phyloP scores from a whole-genome alignment of 2,329 filamentous ascomycete genomes.

The Colletotrichum lupini region DNA sequence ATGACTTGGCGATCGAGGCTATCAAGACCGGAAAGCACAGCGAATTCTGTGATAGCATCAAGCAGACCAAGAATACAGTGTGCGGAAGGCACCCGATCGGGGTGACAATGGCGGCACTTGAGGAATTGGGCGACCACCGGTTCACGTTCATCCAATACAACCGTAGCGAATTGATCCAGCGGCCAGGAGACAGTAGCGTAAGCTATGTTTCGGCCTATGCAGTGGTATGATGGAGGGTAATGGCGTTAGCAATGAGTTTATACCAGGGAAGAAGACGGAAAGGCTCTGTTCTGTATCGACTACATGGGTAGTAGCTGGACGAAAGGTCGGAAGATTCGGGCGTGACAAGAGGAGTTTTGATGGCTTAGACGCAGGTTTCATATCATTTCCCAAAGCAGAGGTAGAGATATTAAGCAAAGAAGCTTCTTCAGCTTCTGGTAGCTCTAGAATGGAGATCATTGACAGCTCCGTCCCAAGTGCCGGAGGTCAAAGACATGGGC shows the following conservation, averaged over 20 bases:
- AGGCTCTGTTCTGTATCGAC: too few relatives aligned
- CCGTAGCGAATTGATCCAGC: conserved; percentile 68
- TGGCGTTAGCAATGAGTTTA: neutral
- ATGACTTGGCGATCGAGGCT: conserved; percentile 84
- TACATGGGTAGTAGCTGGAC: too few relatives aligned
- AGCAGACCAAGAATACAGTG: conserved; percentile 86
- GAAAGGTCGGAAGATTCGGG: too few relatives aligned
- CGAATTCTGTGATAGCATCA: conserved; percentile 74
- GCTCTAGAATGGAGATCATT: neutral
- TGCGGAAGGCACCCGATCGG: conserved; percentile 97
- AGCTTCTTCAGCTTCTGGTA: neutral
- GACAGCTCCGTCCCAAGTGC: neutral
- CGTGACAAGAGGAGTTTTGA: conserved; percentile 4
- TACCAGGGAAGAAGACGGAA: too few relatives aligned
- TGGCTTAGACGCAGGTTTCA: conserved; percentile 22
- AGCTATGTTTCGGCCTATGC: conserved; percentile 96
- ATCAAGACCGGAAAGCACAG: conserved; percentile 81
- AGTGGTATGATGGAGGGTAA: conserved; percentile 60
- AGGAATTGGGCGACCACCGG: conserved; percentile 64
- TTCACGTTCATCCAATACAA: conserved; percentile 91
- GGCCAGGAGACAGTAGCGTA: conserved; percentile 48
- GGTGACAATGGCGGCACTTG: conserved; percentile 88
- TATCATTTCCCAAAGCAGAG: neutral
- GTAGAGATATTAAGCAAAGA: neutral
- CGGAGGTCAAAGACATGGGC: conserved; percentile 1